Evolutionary conservation across 352 stramenopile species (phyloP).

Genomic region (Albugo candida): DNA sequence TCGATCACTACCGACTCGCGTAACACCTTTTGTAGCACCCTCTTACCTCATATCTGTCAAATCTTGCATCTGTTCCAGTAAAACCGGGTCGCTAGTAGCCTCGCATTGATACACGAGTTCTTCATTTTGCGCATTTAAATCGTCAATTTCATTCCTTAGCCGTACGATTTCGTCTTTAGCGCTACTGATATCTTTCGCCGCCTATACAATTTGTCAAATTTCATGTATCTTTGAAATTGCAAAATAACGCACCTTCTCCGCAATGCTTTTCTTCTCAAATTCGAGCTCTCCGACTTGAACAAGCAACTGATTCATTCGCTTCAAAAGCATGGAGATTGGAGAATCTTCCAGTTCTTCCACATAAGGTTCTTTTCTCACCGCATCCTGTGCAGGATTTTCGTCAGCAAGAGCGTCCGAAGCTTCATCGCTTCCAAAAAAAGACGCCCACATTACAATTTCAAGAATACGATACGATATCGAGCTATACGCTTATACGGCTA

Average conservation of each 20-base stretch:
- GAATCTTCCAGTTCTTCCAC: neutral
- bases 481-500: too few relatives aligned
- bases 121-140: constrained; percentile 50
- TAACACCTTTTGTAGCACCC: neutral
- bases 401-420: too few relatives aligned
- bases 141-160: constrained; percentile 24
- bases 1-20: neutral
- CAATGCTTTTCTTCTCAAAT: constrained; percentile 74
- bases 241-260: constrained; percentile 22
- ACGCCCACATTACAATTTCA: too few relatives aligned
- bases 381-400: too few relatives aligned
- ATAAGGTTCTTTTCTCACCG: too few relatives aligned
- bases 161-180: constrained; percentile 18
- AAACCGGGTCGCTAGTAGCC: constrained; percentile 63
- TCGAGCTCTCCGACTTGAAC: constrained; percentile 69
- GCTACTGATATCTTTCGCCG: constrained; percentile 32
- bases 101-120: constrained; percentile 74
- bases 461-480: too few relatives aligned
- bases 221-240: neutral
- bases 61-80: constrained; percentile 61
- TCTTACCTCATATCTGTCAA: constrained; percentile 46
- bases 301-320: constrained; percentile 66
- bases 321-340: constrained; percentile 43
- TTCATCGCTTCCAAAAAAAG: too few relatives aligned
- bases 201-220: constrained; percentile 13